Evolutionary conservation across 257 asterid species (phyloP).

Genomic region (Gardenia jasminoides): DNA sequence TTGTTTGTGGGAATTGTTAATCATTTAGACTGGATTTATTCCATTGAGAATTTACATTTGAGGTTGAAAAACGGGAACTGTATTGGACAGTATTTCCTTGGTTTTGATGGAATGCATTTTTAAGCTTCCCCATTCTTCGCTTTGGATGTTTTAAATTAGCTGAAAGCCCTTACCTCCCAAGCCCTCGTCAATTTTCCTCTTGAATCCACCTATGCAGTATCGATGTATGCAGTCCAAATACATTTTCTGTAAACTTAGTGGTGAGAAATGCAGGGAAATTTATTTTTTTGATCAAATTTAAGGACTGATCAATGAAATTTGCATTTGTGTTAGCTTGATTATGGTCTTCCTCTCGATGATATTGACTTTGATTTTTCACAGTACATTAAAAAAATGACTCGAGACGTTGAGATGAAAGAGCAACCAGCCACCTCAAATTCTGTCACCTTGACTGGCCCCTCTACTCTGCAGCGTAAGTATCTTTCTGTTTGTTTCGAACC

Average conservation of each 20-base stretch:
- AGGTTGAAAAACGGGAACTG: background rate
- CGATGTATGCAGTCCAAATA: background rate
- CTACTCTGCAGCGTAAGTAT: constrained; percentile 49
- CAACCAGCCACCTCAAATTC: constrained; percentile 57
- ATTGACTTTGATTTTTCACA: constrained; percentile 35
- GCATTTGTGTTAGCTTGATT: background rate
- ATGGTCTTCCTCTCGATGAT: constrained; percentile 18
- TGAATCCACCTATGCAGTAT: background rate
- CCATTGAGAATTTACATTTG: no score
- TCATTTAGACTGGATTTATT: no score
- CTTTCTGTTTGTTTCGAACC: background rate
- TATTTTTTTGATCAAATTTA: background rate
- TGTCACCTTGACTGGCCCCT: constrained; percentile 34
- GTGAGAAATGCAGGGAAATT: background rate
- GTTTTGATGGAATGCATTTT: background rate
- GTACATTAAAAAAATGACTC: constrained; percentile 48
- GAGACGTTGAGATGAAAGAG: constrained; percentile 81
- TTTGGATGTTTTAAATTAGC: background rate
- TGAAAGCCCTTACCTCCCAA: background rate
- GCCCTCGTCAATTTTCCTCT: background rate
- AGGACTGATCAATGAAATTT: background rate
- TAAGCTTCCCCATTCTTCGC: background rate
- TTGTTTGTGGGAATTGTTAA: no score
- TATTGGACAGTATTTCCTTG: background rate
- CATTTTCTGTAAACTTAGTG: background rate